Evolutionary conservation across 495 filamentous ascomycete species (phyloP), one percentile per base, ranked within the genome.

Genomic region (Paragyromitra xinjiangensis): DNA sequence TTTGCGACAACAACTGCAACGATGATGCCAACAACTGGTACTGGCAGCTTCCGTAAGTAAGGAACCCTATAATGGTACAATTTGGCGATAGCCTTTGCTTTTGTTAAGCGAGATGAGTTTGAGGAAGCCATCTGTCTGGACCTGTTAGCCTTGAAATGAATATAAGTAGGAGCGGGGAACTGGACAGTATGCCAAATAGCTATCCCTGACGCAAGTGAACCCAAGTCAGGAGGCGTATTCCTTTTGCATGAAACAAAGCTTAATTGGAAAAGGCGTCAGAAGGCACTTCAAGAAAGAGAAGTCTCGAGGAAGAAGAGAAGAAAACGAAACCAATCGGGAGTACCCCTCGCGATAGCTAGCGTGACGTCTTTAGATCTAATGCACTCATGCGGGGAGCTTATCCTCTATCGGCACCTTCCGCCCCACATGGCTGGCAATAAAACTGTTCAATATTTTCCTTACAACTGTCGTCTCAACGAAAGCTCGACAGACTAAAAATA

Each of bases 31-130:
- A 82, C 40, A 22, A 68, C 81, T 2, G 65, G 37, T 1, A 63
- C 53, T 11, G 81, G 81, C 9, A 83, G 42, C 65, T 85, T 87
- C 29, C 85, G 82, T 59, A 90, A 81, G 0, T 85, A 84, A 0
- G 88, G 88, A 16, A 88, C 82, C 19, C 83, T 85, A 63, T 78
- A 70, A 82, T 89, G 87, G 14, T 83, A 86, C 48, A 56, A 14
- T 53, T 74, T 66, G 11, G 65, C 80, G 2, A 42, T 42, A 22
- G 45, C 34, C 34, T 75, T 81, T 16, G 74, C 65, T 56, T 53
- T 69, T n/a, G 44, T 11, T 7, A 72, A 19, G 37, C 37, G 50
- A 24, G 68, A 24, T 37, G 51, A 6, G 14, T 22, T 14, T 37
- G 11, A 5, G 24, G 61, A 67, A 56, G 16, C 14, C 70, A 73